Evolutionary conservation across 192 early-diverging fungal species (phyloP).

Genomic region (Backusella circina): DNA sequence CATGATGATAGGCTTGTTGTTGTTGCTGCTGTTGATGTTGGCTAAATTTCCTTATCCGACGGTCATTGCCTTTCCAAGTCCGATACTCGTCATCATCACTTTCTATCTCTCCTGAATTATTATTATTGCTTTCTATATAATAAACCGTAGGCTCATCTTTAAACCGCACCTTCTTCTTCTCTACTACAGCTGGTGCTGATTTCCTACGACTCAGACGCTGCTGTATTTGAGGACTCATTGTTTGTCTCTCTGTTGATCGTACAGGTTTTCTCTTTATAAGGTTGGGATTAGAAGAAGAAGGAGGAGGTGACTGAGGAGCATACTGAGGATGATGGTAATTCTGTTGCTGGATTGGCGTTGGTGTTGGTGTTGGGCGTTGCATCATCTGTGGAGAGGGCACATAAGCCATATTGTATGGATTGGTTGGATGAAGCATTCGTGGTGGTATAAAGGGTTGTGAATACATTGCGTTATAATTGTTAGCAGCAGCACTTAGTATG

Average conservation of each 20-base stretch:
- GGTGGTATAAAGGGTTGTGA: background rate
- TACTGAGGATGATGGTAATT: background rate
- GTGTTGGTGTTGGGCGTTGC: background rate
- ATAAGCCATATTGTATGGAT: background rate
- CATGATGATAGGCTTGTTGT: background rate
- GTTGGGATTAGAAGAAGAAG: background rate
- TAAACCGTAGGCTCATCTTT: background rate
- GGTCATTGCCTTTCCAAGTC: background rate
- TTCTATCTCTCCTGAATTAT: background rate
- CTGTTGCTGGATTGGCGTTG: background rate
- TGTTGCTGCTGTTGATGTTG: background rate
- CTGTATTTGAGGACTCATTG: background rate
- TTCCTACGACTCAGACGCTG: background rate
- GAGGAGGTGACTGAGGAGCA: background rate
- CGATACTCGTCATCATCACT: background rate
- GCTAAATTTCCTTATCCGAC: background rate
- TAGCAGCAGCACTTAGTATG: background rate
- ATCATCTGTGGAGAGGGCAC: background rate
- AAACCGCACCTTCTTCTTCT: background rate
- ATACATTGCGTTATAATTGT: background rate
- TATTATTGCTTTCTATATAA: background rate
- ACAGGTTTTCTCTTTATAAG: background rate
- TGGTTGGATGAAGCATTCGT: background rate
- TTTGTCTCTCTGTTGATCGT: background rate
- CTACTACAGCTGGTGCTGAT: background rate